Conservation (phyloP, 345 rosid species). For the Citrus maxima region DNA sequence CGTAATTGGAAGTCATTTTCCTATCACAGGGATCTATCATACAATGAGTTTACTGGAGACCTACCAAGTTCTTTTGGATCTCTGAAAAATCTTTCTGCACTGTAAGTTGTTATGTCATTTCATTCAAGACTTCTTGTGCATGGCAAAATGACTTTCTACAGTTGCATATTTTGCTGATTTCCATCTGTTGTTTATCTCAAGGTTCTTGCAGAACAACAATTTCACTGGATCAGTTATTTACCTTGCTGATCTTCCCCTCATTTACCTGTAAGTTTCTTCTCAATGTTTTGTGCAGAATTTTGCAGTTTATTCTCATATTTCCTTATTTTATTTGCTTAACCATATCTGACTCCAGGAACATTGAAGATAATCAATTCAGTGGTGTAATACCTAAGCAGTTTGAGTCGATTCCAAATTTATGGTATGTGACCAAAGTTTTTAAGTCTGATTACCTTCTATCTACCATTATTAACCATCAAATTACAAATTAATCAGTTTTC, state of each 20-base stretch:
- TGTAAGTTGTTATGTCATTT: conserved; percentile 50
- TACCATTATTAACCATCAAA: not conserved
- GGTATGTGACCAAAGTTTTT: conserved; percentile 40
- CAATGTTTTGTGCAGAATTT: conserved; percentile 3
- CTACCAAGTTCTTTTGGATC: conserved; percentile 80
- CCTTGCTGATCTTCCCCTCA: conserved; percentile 71
- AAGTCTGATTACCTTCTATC: conserved; percentile 2
- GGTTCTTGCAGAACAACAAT: conserved; percentile 78
- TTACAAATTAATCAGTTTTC: not conserved
- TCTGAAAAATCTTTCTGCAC: conserved; percentile 56
- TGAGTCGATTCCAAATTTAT: conserved; percentile 73
- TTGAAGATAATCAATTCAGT: conserved; percentile 73
- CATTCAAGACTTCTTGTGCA: conserved; percentile 6
- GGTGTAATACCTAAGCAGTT: conserved; percentile 81
- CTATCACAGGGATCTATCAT: conserved; percentile 74
- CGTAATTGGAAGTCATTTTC: not conserved
- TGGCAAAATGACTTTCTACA: not conserved
- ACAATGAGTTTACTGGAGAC: conserved; percentile 80
- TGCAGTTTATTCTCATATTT: conserved; percentile 15
- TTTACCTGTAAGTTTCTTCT: conserved; percentile 56
- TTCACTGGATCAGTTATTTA: conserved; percentile 88
- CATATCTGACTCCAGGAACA: conserved; percentile 52
- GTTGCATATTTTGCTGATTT: not conserved
- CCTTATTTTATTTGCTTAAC: conserved; percentile 24
- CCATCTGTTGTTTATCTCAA: conserved; percentile 21